These are phyloP conservation scores for Monosporozyma aquatica DNA, from an alignment of 805 yeast genomes.

Conservation along the genomic window DNA sequence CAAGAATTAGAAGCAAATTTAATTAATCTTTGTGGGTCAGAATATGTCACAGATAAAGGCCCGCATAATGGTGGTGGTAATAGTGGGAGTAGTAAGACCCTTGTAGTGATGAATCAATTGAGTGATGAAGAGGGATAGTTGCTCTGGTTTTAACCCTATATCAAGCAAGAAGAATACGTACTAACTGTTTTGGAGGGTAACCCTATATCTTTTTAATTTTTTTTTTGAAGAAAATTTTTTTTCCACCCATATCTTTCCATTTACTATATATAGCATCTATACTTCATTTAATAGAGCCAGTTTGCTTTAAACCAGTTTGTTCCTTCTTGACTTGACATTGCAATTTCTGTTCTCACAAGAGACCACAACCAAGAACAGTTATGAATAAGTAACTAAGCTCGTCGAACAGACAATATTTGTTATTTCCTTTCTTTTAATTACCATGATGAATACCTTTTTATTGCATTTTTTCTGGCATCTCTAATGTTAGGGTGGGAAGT, in stretches of 20 bases:
- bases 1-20: conserved; percentile 13
- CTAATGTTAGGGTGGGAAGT: conserved; percentile 70
- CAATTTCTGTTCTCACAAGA: no score
- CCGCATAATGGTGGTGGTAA: neutral
- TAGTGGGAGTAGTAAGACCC: neutral
- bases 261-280: neutral
- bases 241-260: neutral
- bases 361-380: no score
- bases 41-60: neutral
- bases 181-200: no score
- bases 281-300: neutral
- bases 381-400: no score
- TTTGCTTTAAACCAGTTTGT: no score
- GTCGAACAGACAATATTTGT: no score
- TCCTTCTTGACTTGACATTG: no score
- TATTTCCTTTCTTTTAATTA: neutral
- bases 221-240: neutral
- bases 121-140: neutral
- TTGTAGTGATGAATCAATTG: neutral
- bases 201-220: neutral
- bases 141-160: no score
- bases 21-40: neutral
- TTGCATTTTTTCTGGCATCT: conserved; percentile 79
- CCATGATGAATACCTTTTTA: conserved; percentile 11
- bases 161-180: no score